Base-by-base conservation (phyloP, 225 moss, liverwort and hornwort species). In the Pseudoscleropodium purum region DNA sequence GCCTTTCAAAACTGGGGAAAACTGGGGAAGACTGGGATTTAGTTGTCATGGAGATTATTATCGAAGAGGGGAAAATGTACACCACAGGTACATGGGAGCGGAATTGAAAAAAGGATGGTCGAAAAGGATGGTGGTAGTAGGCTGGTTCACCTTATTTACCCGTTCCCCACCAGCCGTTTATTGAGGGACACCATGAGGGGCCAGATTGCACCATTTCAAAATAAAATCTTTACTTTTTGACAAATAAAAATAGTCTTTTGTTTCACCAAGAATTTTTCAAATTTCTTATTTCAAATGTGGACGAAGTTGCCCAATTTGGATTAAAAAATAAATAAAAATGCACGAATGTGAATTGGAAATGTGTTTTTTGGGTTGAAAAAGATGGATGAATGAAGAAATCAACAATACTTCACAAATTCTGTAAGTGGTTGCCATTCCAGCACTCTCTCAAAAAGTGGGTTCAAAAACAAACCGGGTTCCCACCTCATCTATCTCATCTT, bases 211-310 rank as follows among this genome's bases (percentile, higher is more conserved):
- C 14, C 70, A 39, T 41, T 70, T 39, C 12, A 39, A 70, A 25
- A 39, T 4, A 39, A 39, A 69, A 25, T 70, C 25, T 70, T 0
- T 12, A 25, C 15, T 25, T 70, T 25, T 70, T 3, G 15, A 2
- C 15, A 72, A 26, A 39, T 21, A 23, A n/a, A 37, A 21, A 12
- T 69, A 21, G 12, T 12, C 18, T 4, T n/a, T 21, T 21, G 9
- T 36, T 6, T 19, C 0, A 4, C 20, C 0, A 6, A 0, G 5
- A 7, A 4, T n/a, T 24, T 70, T 39, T 4, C 70, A 70, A 45
- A 47, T 13, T 25, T 25, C 14, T 13, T 13, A 14, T 8, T 14
- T 4, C 1, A 70, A 8, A 41, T 27, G 41, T 26, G 1, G 1
- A 72, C 6, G 43, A 73, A 27, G 27, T 3, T 43, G 5, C 9